Evolutionary conservation across 192 early-diverging fungal genomes (phyloP), one percentile per base, ranked within the genome.

Genomic region (Gonapodya prolifera): DNA sequence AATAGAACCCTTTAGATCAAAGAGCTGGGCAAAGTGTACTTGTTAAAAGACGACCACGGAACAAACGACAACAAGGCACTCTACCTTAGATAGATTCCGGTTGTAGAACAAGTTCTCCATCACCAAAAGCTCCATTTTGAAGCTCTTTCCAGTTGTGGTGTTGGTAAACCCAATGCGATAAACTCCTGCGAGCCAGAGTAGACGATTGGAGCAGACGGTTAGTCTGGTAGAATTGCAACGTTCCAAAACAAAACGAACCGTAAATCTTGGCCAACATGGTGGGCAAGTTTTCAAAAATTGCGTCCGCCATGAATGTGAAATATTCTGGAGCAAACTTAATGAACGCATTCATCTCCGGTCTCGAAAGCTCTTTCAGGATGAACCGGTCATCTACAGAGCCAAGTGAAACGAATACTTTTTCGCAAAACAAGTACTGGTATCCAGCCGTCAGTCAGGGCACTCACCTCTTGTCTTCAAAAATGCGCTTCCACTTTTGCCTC

Each of bases 31-130:
- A 69, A 77, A 75, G 30, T 61, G 45, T 16, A n/a, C n/a, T n/a
- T n/a, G 17, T 17, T 17, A 69, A 77, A 36, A 2, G 2, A 33
- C 70, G 34, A 17, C 0, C 2, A 31, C 17, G 70, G 70, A 80
- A 34, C 1, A 2, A 75, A 33, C 8, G 32, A 80, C 69, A 69
- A 1, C 1, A 78, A 69, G 34, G 8, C 35, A 32, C 1, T 78
- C 70, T 84, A 92, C 91, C 83, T 85, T 89, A 2, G 85, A 85
- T 76, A 94, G 91, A 69, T 88, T 89, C 35, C 94, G 89, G 70
- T 95, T 89, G 80, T 92, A 97, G 78, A 95, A 98, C 35, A 98
- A 81, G 76, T 98, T 98, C 81, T 98, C 96, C 96, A 97, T 96
- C 17, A 98, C 92, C 17, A 97, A 81, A 2, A 97, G 88, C 82